Evolutionary conservation across 164 flowering plant species (phyloP), one percentile per base, ranked within the genome.

Genomic region (Amborella trichopoda): DNA sequence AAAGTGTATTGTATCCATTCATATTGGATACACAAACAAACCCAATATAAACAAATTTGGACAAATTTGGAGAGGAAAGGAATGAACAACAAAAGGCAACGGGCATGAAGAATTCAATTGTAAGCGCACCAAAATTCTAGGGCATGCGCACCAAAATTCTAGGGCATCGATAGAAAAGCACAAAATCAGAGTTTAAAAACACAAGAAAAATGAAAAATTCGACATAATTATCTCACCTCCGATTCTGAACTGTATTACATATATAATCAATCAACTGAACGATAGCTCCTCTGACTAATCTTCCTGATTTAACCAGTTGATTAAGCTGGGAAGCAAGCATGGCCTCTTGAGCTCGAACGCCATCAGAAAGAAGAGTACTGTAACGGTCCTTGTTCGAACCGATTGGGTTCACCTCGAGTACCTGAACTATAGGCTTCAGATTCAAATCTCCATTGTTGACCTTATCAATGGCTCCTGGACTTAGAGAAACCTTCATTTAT

Each of bases 301-400:
- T 54, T 25, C 82, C 79, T 24, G 62, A 24, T 54, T 71, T 79
- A 40, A 81, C 87, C 10, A 62, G 77, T 32, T 80, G 80, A 28
- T 85, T 88, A 51, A 88, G 84, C 72, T 88, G 99, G 46, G 87
- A 73, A 1, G 96, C 91, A 26, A 93, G 69, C 94, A 93, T 75
- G 0, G 96, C 99, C 27, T 79, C 78, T 64, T 84, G 84, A 50
- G 91, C 53, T 6, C 64, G 46, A 11, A 58, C 68, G 26, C 78
- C 65, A 19, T 93, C 99, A 26, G 99, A 88, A 32, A 93, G 40
- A 11, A 85, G 49, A 24, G 88, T 48, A 11, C 88, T 76, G 63
- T 73, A 87, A 66, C 94, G 68, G 42, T 83, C 91, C 19, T 5
- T 14, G n/a, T 1, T 1, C 8, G 41, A 6, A 18, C 10, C 19